A percentile compares a stretch with the other conserved stretches of the same genome.
Conservation (phyloP, 768 basidiomycete species). For the Hygrocybe coccinea region DNA sequence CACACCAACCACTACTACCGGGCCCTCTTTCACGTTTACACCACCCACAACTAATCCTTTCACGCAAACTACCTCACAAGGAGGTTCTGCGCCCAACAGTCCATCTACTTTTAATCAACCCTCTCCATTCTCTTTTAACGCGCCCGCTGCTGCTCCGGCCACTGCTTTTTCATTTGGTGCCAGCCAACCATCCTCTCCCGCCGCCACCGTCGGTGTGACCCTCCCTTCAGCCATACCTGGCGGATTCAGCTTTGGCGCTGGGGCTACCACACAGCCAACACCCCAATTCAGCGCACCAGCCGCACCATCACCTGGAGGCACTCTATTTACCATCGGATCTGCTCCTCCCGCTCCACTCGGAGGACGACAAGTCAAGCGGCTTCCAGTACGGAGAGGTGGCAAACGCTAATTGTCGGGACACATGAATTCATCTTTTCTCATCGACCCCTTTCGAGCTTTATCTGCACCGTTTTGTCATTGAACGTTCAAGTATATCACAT, state of each 20-base stretch:
- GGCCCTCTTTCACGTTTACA: constrained; percentile 45
- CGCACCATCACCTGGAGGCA: constrained; percentile 35
- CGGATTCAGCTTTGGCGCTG: constrained; percentile 33
- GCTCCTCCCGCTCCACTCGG: constrained; percentile 39
- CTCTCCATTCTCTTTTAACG: constrained; percentile 45
- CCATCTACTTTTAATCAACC: constrained; percentile 53
- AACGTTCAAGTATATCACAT: constrained; percentile 1
- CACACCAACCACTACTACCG: constrained; percentile 34
- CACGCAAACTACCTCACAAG: constrained; percentile 29
- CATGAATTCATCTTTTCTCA: neutral
- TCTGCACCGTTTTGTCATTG: constrained; percentile 8
- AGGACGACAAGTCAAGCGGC: constrained; percentile 47
- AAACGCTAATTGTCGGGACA: constrained; percentile 42
- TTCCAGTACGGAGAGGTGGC: constrained; percentile 45
- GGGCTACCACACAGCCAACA: constrained; percentile 34
- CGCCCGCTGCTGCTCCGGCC: constrained; percentile 28
- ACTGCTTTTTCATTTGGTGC: constrained; percentile 49
- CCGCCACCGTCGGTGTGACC: constrained; percentile 26
- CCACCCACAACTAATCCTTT: constrained; percentile 40
- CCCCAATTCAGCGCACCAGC: constrained; percentile 45
- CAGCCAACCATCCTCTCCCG: constrained; percentile 58
- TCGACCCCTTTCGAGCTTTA: constrained; percentile 3
- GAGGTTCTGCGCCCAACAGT: constrained; percentile 49
- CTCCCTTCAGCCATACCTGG: constrained; percentile 37
- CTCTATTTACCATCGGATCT: constrained; percentile 59